These are phyloP conservation scores for Leccinum variicolor DNA, from an alignment of 768 basidiomycete species.

Conservation along the genomic window DNA sequence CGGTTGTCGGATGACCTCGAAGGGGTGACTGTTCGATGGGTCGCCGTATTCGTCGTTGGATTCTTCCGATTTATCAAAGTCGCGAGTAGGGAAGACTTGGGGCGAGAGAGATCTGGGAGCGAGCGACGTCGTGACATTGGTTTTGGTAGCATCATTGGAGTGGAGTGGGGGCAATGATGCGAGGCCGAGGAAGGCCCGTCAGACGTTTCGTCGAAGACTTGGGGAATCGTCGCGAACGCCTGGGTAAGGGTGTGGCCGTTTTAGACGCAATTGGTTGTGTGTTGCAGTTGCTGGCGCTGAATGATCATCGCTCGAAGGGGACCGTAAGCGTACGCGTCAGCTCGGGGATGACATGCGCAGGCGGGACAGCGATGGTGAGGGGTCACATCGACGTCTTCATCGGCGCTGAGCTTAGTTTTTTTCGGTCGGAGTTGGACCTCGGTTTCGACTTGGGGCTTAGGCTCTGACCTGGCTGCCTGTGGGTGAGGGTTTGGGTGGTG, in stretches of 20 bases:
- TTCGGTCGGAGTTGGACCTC: no score
- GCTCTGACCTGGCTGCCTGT: not conserved
- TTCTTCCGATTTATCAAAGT: not conserved
- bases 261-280: not conserved
- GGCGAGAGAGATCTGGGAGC: not conserved
- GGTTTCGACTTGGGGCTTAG: not conserved
- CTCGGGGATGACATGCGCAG: not conserved
- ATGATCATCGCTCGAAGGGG: not conserved
- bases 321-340: not conserved
- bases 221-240: conserved; percentile 17
- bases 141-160: not conserved
- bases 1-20: not conserved
- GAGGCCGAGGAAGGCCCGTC: not conserved
- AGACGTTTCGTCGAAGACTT: conserved; percentile 23
- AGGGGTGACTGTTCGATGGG: not conserved
- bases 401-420: not conserved
- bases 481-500: no score
- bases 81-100: not conserved
- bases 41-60: not conserved
- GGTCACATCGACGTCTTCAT: not conserved
- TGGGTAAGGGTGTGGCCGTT: not conserved
- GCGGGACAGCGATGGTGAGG: no score
- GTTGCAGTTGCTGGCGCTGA: not conserved
- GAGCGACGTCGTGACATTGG: not conserved
- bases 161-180: no score